phyloP scores from a whole-genome alignment of 2,329 filamentous ascomycete genomes.

The Tothia fuscella region DNA sequence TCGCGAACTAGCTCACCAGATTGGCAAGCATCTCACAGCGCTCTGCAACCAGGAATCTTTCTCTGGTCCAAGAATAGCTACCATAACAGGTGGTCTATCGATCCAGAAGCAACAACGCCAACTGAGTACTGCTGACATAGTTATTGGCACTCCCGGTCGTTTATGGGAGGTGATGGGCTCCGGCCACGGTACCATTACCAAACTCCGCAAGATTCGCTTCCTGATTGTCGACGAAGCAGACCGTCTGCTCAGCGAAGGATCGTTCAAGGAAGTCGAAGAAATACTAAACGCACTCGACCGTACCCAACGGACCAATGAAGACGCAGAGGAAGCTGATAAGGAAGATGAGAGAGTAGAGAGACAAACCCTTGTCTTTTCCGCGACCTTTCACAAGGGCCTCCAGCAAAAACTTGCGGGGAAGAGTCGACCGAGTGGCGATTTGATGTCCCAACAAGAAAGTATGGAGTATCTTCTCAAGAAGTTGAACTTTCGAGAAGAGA shows the following conservation, averaged over 20 bases:
- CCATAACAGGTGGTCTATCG: slow-evolving; percentile 82
- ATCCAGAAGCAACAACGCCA: slow-evolving; percentile 90
- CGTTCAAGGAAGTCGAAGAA: slow-evolving; percentile 88
- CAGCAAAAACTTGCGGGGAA: slow-evolving; percentile 78
- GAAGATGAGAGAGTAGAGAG: slow-evolving; percentile 33
- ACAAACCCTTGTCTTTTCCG: slow-evolving; percentile 92
- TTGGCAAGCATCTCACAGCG: slow-evolving; percentile 68
- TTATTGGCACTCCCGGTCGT: slow-evolving; percentile 86
- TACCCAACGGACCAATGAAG: slow-evolving; percentile 28
- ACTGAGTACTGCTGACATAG: slow-evolving; percentile 71
- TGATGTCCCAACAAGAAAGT: slow-evolving; percentile 63
- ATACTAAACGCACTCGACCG: slow-evolving; percentile 73
- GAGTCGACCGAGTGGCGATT: slow-evolving; percentile 45
- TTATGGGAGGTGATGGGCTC: slow-evolving; percentile 87
- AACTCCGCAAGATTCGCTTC: slow-evolving; percentile 64
- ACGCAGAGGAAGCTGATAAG: slow-evolving; percentile 14
- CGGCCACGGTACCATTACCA: slow-evolving; percentile 54
- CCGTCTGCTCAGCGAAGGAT: slow-evolving; percentile 76
- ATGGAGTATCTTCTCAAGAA: slow-evolving; percentile 90
- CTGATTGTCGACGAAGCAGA: slow-evolving; percentile 92
- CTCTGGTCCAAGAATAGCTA: slow-evolving; percentile 52
- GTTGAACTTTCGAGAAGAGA: slow-evolving; percentile 72
- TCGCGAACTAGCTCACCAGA: slow-evolving; percentile 83
- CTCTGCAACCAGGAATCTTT: slow-evolving; percentile 58
- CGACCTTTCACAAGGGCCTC: slow-evolving; percentile 82